These are phyloP conservation scores for Tetrapisispora phaffii DNA, from an alignment of 805 yeast species.

Conservation along the genomic window DNA sequence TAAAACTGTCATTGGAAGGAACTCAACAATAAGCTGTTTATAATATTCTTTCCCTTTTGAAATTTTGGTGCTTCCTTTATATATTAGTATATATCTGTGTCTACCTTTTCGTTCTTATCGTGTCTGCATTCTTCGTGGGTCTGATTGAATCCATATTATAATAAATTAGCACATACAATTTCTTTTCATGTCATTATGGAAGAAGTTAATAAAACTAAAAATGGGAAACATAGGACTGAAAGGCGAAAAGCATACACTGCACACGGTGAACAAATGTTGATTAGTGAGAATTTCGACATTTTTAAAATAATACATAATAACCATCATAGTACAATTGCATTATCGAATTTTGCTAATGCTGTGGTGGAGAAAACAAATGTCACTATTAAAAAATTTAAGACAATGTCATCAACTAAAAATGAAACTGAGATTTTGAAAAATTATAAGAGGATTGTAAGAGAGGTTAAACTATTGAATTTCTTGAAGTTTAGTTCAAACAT, in stretches of 20 bases:
- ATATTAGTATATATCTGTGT: too few species aligned
- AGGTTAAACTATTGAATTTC: constrained; percentile 79
- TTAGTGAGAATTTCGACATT: neutral
- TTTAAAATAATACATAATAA: neutral
- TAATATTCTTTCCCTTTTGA: too few species aligned
- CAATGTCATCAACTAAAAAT: neutral
- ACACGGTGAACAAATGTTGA: neutral
- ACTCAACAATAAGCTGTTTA: too few species aligned
- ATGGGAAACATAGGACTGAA: neutral
- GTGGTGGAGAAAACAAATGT: neutral
- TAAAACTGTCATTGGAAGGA: too few species aligned
- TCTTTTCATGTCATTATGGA: neutral
- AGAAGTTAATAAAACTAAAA: neutral
- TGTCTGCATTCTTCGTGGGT: too few species aligned
- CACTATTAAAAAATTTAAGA: constrained; percentile 1
- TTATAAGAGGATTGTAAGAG: constrained; percentile 75
- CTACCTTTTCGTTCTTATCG: too few species aligned
- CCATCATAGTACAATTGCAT: neutral
- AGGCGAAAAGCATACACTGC: neutral
- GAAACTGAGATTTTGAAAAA: neutral
- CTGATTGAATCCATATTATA: too few species aligned
- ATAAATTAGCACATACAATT: too few species aligned
- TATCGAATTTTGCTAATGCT: constrained; percentile 1
- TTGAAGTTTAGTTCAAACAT: constrained; percentile 94
- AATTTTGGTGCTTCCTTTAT: too few species aligned